Evolutionary conservation across 1,284 basidiomycete species (phyloP).

Genomic region (Quambalaria eucalypti): DNA sequence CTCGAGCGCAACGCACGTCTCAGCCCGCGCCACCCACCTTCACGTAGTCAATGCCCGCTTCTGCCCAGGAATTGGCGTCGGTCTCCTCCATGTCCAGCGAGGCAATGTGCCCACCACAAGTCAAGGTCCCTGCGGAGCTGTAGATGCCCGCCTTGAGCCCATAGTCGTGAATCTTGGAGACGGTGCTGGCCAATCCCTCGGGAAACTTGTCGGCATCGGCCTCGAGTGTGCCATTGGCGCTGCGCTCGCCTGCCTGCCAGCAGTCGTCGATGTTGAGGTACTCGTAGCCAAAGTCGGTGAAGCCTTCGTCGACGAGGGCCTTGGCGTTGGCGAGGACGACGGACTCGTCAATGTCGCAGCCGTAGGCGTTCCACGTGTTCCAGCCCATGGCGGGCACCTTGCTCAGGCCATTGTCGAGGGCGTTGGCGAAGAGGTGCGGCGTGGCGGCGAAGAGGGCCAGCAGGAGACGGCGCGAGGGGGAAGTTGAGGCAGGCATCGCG

Average conservation of each 20-base stretch:
- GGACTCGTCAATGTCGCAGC: slow-evolving; percentile 41
- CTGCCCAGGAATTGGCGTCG: slow-evolving; percentile 52
- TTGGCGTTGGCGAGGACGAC: slow-evolving; percentile 35
- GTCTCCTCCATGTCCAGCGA: slow-evolving; percentile 53
- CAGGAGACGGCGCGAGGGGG: no score
- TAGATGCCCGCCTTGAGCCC: slow-evolving; percentile 54
- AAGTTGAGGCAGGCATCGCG: no score
- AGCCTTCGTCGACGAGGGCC: not conserved
- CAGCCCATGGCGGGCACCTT: slow-evolving; percentile 30
- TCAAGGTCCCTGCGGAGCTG: slow-evolving; percentile 51
- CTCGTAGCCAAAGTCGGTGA: slow-evolving; percentile 13
- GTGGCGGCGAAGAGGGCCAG: no score
- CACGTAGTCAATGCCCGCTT: slow-evolving; percentile 52
- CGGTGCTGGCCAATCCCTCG: slow-evolving; percentile 50
- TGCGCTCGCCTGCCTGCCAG: slow-evolving; percentile 44
- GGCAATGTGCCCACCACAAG: slow-evolving; percentile 44
- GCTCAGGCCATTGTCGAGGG: not conserved
- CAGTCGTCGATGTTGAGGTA: slow-evolving; percentile 39
- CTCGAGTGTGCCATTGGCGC: slow-evolving; percentile 18
- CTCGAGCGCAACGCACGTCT: no score
- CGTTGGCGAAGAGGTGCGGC: no score
- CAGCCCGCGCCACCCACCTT: no score
- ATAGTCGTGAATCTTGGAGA: slow-evolving; percentile 49
- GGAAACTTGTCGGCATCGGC: slow-evolving; percentile 51
- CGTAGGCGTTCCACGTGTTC: slow-evolving; percentile 44